A percentile compares a stretch with the other conserved stretches of the same genome.
Evolutionary conservation across 2,329 filamentous ascomycete species (phyloP).

Genomic region (Penicillium hordei): DNA sequence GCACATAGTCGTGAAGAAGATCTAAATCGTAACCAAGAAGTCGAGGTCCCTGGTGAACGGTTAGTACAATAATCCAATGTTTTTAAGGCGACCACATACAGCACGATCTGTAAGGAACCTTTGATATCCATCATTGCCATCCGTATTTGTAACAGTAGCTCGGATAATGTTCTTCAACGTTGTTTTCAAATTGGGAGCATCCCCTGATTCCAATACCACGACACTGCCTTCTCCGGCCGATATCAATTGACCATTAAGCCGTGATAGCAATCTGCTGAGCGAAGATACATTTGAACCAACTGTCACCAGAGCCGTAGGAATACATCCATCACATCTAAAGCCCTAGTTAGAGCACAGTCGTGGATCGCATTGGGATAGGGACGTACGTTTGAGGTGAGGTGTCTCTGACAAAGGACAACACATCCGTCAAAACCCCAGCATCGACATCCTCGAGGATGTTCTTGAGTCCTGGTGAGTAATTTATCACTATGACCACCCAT

Average conservation of each 20-base stretch:
- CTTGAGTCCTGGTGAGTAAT: conserved; percentile 24
- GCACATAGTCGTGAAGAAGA: conserved; percentile 45
- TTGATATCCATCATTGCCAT: conserved; percentile 42
- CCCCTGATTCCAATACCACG: conserved; percentile 45
- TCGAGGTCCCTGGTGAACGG: conserved; percentile 37
- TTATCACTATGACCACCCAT: background rate
- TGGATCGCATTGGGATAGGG: background rate
- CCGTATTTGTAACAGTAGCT: conserved; percentile 39
- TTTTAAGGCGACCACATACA: conserved; percentile 26
- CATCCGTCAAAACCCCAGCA: conserved; percentile 38
- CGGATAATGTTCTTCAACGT: conserved; percentile 49
- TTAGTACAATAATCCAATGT: conserved; percentile 9
- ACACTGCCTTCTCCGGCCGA: conserved; percentile 36
- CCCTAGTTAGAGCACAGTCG: conserved; percentile 14
- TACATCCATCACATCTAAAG: conserved; percentile 39
- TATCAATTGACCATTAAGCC: conserved; percentile 38
- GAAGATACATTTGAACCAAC: conserved; percentile 47
- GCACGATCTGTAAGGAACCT: conserved; percentile 41
- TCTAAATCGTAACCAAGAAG: conserved; percentile 49
- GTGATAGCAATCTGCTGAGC: conserved; percentile 39
- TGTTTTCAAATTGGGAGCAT: conserved; percentile 48
- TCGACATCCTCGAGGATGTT: conserved; percentile 42
- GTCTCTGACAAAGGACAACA: conserved; percentile 40
- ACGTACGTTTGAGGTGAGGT: conserved; percentile 40
- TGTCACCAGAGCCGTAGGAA: conserved; percentile 45